Evolutionary conservation across 306 rosid species (phyloP).

Genomic region (Prunus salicina): DNA sequence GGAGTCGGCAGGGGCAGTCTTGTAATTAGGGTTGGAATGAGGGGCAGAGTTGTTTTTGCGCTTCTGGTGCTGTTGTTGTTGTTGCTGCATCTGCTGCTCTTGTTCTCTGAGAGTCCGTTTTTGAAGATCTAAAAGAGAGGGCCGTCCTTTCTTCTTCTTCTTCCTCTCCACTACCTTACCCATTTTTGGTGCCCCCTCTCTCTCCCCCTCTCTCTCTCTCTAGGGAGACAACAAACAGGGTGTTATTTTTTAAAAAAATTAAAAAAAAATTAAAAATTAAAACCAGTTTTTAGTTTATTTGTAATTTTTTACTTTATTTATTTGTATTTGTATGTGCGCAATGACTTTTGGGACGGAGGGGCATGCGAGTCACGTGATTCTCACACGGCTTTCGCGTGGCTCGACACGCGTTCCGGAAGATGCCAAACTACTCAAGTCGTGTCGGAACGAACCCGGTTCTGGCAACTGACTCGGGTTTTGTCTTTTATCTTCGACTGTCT

Average conservation of each 20-base stretch:
- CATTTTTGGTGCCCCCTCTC: conserved; percentile 37
- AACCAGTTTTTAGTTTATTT: neutral
- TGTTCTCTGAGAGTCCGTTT: conserved; percentile 53
- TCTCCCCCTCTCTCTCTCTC: conserved; percentile 28
- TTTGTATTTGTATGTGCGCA: neutral
- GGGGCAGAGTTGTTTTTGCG: conserved; percentile 26
- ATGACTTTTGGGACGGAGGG: conserved; percentile 1
- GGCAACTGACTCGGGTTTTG: neutral
- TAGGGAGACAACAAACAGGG: conserved; percentile 45
- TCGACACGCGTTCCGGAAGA: conserved; percentile 15
- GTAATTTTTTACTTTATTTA: neutral
- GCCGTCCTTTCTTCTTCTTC: conserved; percentile 82
- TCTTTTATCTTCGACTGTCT: neutral
- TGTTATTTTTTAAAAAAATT: conserved; percentile 19
- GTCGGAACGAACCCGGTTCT: neutral
- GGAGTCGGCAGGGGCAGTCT: conserved; percentile 24
- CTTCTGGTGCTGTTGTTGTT: conserved; percentile 15
- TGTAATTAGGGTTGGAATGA: conserved; percentile 41
- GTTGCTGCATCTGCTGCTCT: conserved; percentile 20
- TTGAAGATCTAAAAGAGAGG: conserved; percentile 72
- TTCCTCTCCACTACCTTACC: conserved; percentile 67
- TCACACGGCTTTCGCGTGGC: neutral
- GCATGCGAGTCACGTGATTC: conserved; percentile 45
- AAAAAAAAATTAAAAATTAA: neutral
- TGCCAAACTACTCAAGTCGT: neutral